Base-by-base conservation (phyloP, 108 stramenopile genomes). In the Nannochloropsis gaditana region DNA sequence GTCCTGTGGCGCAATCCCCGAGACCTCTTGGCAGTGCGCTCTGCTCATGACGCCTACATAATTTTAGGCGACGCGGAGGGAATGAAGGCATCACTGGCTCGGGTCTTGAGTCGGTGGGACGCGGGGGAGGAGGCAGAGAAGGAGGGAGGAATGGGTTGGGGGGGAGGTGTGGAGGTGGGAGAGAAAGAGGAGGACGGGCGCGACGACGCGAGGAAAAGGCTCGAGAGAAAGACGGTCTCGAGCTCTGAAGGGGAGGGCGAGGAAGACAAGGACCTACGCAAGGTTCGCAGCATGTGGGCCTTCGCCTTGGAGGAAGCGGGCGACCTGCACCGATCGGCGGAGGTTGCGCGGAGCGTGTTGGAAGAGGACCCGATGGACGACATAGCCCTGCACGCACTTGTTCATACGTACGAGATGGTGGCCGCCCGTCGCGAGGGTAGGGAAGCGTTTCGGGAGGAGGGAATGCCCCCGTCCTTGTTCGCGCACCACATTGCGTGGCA, bases 271-370 rank as follows among this genome's bases (percentile, higher is more conserved):
- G 59, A 73, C n/a, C 8, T 4, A 4, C 59, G 59, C n/a, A 73
- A n/a, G 59, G 59, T 73, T 73, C 59, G 59, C 15, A 73, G 59
- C n/a, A 73, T 73, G 59, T 73, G 59, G 59, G 59, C 59, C n/a
- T 73, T 73, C 6, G 59, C 59, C 59, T 73, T 73, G 59, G 59
- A 73, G n/a, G 59, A 73, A 6, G n/a, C 6, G 8, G 59, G 59
- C 2, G 59, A 73, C 2, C 6, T 73, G 59, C 15, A 73, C 6
- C 59, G 59, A n/a, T 15, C 59, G 19, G 59, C 59, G 3, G 19
- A n/a, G 15, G 59, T 73, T 4, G 59, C 59, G 19, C 59, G 59
- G 2, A 15, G n/a, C 15, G 59, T 73, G 19, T n/a, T 73, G 59
- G 15, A 15, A n/a, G 59, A 73, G n/a, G 59, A 73, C 6, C 2